Evolutionary conservation across 2,329 filamentous ascomycete genomes (phyloP).

Genomic region (Botryotinia globosa): DNA sequence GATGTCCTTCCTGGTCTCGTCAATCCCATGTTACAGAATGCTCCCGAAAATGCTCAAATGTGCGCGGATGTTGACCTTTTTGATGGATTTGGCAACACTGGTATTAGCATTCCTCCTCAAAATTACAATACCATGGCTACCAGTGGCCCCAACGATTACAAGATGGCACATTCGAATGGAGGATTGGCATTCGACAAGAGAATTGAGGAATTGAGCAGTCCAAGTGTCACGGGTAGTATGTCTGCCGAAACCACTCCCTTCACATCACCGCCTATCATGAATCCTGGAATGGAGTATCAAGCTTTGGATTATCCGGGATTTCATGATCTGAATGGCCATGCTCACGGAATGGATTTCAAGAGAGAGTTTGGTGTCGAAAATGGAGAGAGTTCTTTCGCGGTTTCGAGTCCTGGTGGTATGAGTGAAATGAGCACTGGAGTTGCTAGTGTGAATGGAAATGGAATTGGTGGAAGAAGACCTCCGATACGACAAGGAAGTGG

Average conservation of each 20-base stretch:
- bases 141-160: slow-evolving; percentile 32
- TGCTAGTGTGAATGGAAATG: slow-evolving; percentile 10
- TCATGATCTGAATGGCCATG: slow-evolving; percentile 16
- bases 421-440: slow-evolving; percentile 14
- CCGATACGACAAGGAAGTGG: slow-evolving; percentile 19
- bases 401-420: slow-evolving; percentile 12
- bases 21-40: slow-evolving; percentile 58
- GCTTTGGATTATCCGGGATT: slow-evolving; percentile 21
- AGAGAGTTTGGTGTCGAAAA: slow-evolving; percentile 12
- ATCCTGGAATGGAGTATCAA: slow-evolving; percentile 20
- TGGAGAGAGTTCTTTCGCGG: slow-evolving; percentile 2
- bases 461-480: slow-evolving; percentile 16
- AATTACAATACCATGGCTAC: slow-evolving; percentile 32
- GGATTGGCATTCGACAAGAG: slow-evolving; percentile 32
- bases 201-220: slow-evolving; percentile 34
- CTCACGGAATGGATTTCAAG: slow-evolving; percentile 20
- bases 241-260: slow-evolving; percentile 18
- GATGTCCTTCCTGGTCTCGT: slow-evolving; percentile 64
- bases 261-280: slow-evolving; percentile 23
- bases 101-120: slow-evolving; percentile 47
- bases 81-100: slow-evolving; percentile 62
- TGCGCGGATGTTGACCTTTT: slow-evolving; percentile 55
- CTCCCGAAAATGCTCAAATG: slow-evolving; percentile 50
- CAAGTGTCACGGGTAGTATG: slow-evolving; percentile 19
- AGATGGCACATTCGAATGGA: slow-evolving; percentile 30